A percentile compares a stretch with the other conserved stretches of the same genome.
Evolutionary conservation across 2,329 filamentous ascomycete species (phyloP).

Genomic region (Xenosphaeropsis pyriputrescens): DNA sequence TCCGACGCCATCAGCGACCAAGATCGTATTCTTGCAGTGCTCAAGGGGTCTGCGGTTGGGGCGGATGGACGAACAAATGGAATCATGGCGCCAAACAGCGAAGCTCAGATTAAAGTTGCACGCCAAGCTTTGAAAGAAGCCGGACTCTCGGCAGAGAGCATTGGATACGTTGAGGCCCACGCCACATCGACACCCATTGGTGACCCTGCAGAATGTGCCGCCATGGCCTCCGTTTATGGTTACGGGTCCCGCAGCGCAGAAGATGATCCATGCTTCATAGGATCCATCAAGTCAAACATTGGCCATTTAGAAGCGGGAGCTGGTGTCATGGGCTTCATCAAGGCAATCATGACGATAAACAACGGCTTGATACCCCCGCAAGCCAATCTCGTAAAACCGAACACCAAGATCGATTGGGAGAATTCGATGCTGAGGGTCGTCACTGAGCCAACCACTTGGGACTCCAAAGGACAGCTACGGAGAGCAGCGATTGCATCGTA

Average conservation of each 20-base stretch:
- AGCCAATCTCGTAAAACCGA: too few species aligned
- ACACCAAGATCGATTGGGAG: too few species aligned
- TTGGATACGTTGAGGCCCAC: conserved; percentile 78
- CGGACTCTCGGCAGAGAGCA: conserved; percentile 52
- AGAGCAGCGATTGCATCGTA: too few species aligned
- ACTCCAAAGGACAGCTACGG: too few species aligned
- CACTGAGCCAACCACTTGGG: too few species aligned
- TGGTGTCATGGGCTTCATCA: conserved; percentile 13
- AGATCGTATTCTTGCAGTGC: not conserved
- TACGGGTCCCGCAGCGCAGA: conserved; percentile 20
- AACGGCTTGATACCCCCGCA: conserved; percentile 15
- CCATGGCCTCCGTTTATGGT: conserved; percentile 48
- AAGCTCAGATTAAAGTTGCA: conserved; percentile 20
- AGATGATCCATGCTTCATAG: conserved; percentile 34
- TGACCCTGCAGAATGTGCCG: conserved; percentile 66
- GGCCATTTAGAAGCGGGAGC: conserved; percentile 12
- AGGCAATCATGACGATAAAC: conserved; percentile 12
- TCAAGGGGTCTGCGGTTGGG: not conserved
- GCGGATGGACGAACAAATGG: conserved; percentile 39
- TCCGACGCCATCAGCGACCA: conserved; percentile 22
- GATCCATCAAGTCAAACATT: conserved; percentile 7
- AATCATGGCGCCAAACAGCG: conserved; percentile 34
- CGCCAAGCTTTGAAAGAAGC: conserved; percentile 5
- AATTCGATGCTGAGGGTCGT: too few species aligned
- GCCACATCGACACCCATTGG: conserved; percentile 74